Evolutionary conservation across 257 asterid genomes (phyloP).

Genomic region (Agastache rugosa): DNA sequence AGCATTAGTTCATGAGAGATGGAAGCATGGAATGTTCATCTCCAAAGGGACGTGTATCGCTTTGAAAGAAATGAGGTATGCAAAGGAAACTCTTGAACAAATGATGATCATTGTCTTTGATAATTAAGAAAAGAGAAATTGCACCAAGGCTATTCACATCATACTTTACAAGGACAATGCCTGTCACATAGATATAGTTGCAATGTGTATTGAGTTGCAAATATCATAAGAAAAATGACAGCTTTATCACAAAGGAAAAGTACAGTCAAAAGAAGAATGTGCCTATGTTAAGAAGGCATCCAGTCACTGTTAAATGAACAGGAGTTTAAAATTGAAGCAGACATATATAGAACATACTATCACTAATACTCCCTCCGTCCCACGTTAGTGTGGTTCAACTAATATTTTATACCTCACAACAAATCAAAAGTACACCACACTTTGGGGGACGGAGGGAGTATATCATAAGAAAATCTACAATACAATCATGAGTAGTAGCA

Average conservation of each 20-base stretch:
- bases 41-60: slow-evolving; percentile 10
- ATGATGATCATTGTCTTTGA: slow-evolving; percentile 10
- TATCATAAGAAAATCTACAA: not conserved
- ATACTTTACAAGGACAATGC: too few relatives aligned
- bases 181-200: not conserved
- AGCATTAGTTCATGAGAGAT: slow-evolving; percentile 1
- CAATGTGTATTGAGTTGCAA: not conserved
- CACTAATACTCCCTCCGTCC: too few relatives aligned
- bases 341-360: not conserved
- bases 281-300: not conserved
- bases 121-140: not conserved
- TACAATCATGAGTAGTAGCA: not conserved
- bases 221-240: slow-evolving; percentile 6
- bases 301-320: not conserved
- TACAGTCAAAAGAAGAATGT: not conserved
- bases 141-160: not conserved
- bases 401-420: too few relatives aligned
- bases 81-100: slow-evolving; percentile 17
- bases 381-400: too few relatives aligned
- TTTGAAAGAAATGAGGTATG: slow-evolving; percentile 14
- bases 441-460: too few relatives aligned
- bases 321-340: not conserved
- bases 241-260: slow-evolving; percentile 12
- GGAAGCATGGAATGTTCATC: slow-evolving; percentile 12
- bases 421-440: too few relatives aligned